Evolutionary conservation across 2,329 filamentous ascomycete species (phyloP), one percentile per base, ranked within the genome.

Genomic region (Talaromyces sp.): DNA sequence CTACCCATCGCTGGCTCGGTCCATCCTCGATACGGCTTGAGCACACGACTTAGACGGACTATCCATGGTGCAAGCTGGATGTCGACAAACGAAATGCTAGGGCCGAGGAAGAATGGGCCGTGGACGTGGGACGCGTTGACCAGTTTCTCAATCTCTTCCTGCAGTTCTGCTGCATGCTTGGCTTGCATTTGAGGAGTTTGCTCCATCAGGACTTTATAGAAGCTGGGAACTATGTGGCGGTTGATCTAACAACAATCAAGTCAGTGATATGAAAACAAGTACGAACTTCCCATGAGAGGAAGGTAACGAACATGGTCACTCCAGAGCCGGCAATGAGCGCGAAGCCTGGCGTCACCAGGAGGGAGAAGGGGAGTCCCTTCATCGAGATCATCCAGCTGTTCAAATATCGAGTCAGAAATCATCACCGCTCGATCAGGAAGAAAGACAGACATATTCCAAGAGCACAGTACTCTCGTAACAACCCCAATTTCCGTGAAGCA

Each of bases 391-490:
- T 96, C 92, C 41, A 95, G 84, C 87, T 90, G 70, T n/a, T 37
- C 50, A 54, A 33, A 54, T 27, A 10, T 37, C 33, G 37, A 35
- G 33, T 56, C n/a, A 56, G 33, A 37, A 39, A 37, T 8, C 19
- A 39, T 11, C n/a, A 56, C 31, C 52, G n/a, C n/a, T 56, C 31
- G 4, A 10, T 37, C 27, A 61, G 43, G 45, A 27, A 31, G 35
- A n/a, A 19, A 14, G 24, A 74, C 84, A 69, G 79, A 91, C 88
- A 77, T 96, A 96, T 88, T 96, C 92, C 75, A 96, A 84, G 70
- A 96, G 84, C 3, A 96, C 89, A 1, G 86, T 87, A 71, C 90
- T 94, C 74, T 96, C 92, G 72, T 92, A 89, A 71, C 89, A 92
- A 0, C 88, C 88, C 91, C 91, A 96, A 67, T 91, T 87, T 11